A percentile compares a stretch with the other conserved stretches of the same genome.
Conservation (phyloP, 2,329 filamentous ascomycete species). For the Xylogone sp. region DNA sequence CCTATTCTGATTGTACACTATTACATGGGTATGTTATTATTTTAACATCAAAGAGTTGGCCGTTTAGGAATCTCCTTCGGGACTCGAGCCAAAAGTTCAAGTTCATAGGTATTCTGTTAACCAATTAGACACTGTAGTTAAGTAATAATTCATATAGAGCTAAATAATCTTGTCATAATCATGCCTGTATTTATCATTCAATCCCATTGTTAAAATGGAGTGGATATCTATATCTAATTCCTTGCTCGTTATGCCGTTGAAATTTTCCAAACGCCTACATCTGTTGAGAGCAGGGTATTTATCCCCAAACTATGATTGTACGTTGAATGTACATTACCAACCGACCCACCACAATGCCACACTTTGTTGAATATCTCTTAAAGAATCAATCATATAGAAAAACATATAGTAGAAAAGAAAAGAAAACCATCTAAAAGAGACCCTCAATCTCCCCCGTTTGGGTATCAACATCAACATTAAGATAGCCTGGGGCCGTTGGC, state of each 20-base stretch:
- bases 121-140: too few species aligned
- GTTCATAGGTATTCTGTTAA: too few species aligned
- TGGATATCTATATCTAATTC: neutral
- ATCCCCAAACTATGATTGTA: slow-evolving; percentile 9
- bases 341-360: slow-evolving; percentile 5
- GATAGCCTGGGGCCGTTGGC: slow-evolving; percentile 89
- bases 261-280: neutral
- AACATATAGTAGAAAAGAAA: slow-evolving; percentile 3
- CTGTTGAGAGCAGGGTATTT: neutral
- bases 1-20: neutral
- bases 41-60: neutral
- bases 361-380: slow-evolving; percentile 13
- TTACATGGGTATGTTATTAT: neutral
- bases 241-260: neutral
- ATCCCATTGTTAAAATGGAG: neutral
- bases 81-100: neutral
- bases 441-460: slow-evolving; percentile 86
- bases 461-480: slow-evolving; percentile 83
- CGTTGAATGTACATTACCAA: slow-evolving; percentile 19
- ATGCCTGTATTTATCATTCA: neutral
- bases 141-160: neutral
- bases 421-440: slow-evolving; percentile 65
- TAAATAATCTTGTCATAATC: neutral
- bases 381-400: slow-evolving; percentile 1
- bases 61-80: neutral